Conservation (phyloP, 2,329 filamentous ascomycete genomes). For the Stromatinia cepivora region DNA sequence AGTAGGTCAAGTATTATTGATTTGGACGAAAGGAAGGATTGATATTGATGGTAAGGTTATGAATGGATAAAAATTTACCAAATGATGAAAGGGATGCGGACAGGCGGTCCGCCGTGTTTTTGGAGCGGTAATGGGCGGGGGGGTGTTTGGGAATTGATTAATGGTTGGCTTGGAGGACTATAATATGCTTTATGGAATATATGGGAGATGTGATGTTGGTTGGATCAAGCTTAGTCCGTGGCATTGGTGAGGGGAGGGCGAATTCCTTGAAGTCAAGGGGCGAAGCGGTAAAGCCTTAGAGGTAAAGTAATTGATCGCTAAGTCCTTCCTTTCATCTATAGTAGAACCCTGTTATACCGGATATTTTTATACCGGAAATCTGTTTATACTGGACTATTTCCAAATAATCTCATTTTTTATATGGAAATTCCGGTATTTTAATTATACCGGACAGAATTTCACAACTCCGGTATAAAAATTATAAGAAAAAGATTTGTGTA, state of each 20-base stretch:
- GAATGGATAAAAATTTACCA: neutral
- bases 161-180: neutral
- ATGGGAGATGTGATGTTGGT: neutral
- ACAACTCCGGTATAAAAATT: too few species aligned
- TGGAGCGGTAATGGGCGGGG: neutral
- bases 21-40: neutral
- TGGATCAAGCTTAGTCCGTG: neutral
- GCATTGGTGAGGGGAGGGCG: neutral
- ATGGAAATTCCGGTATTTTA: too few species aligned
- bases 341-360: too few species aligned
- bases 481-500: too few species aligned
- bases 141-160: neutral
- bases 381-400: too few species aligned
- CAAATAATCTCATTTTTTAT: too few species aligned
- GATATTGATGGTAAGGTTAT: neutral
- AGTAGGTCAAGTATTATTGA: neutral
- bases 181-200: neutral
- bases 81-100: neutral
- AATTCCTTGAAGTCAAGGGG: neutral
- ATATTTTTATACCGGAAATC: too few species aligned
- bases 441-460: too few species aligned
- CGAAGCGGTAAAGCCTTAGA: constrained; percentile 2
- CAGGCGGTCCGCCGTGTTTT: constrained; percentile 8
- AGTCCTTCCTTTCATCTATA: neutral
- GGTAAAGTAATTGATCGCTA: neutral